Conservation (phyloP, 2,329 filamentous ascomycete genomes). For the Xylariaceae sp. region DNA sequence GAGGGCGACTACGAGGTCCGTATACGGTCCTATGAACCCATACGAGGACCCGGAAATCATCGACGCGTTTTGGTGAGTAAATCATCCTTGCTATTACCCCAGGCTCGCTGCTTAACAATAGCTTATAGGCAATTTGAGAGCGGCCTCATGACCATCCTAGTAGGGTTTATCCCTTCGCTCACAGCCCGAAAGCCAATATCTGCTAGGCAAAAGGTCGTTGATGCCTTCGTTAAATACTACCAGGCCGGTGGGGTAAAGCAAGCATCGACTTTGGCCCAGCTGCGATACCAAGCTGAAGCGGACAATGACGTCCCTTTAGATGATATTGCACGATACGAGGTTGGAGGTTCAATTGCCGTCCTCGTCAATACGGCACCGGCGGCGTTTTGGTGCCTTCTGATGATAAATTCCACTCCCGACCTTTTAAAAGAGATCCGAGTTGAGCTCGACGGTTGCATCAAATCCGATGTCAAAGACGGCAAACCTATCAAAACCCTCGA, state of each 20-base stretch:
- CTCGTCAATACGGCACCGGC: constrained; percentile 40
- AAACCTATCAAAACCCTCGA: constrained; percentile 18
- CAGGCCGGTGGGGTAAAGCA: constrained; percentile 35
- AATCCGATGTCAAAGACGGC: constrained; percentile 11
- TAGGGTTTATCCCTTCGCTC: constrained; percentile 27
- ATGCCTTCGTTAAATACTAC: constrained; percentile 40
- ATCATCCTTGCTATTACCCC: not conserved
- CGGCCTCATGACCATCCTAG: constrained; percentile 22
- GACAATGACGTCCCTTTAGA: constrained; percentile 29
- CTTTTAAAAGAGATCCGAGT: constrained; percentile 33
- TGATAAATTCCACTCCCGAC: constrained; percentile 31
- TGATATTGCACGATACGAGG: constrained; percentile 41
- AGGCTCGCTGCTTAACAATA: not conserved
- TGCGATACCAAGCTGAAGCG: constrained; percentile 34
- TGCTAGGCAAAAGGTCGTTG: constrained; percentile 33
- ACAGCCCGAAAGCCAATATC: constrained; percentile 32
- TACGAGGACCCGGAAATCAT: constrained; percentile 35
- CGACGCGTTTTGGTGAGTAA: constrained; percentile 35
- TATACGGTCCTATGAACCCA: constrained; percentile 42
- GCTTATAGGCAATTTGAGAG: constrained; percentile 22
- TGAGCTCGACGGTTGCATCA: constrained; percentile 25
- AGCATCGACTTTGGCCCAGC: constrained; percentile 36
- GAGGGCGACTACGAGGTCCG: constrained; percentile 36
- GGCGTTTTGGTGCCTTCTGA: constrained; percentile 40
- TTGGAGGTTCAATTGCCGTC: constrained; percentile 39